These are phyloP conservation scores for Pestalotiopsis sp. DNA, from an alignment of 2,329 filamentous ascomycete species.

Conservation along the genomic window DNA sequence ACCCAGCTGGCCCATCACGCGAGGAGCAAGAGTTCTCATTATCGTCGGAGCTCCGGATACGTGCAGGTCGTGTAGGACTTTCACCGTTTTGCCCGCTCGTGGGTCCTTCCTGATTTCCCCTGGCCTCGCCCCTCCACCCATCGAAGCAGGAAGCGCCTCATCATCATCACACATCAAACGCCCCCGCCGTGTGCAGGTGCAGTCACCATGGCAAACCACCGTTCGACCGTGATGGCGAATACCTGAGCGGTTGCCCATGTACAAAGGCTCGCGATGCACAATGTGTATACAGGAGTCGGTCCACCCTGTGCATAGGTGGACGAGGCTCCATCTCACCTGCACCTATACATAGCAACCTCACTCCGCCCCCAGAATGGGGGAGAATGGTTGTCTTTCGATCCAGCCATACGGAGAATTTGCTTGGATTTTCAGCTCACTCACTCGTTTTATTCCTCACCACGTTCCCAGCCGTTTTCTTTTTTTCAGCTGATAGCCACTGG, in stretches of 20 bases:
- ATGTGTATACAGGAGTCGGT: conserved; percentile 25
- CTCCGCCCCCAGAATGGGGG: neutral
- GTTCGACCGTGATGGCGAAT: conserved; percentile 17
- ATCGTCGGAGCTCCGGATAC: conserved; percentile 32
- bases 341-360: neutral
- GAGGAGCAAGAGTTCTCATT: conserved; percentile 27
- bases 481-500: conserved; percentile 6
- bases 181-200: neutral
- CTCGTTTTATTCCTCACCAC: conserved; percentile 17
- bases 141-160: conserved; percentile 18
- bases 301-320: neutral
- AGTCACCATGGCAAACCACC: conserved; percentile 18
- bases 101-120: neutral
- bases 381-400: conserved; percentile 9
- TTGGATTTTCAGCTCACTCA: conserved; percentile 23
- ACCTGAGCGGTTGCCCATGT: neutral
- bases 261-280: neutral
- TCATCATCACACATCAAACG: neutral
- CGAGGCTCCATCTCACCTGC: neutral
- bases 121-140: neutral
- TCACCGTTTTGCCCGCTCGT: conserved; percentile 19
- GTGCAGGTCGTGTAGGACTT: conserved; percentile 31
- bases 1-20: conserved; percentile 24
- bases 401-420: conserved; percentile 19
- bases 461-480: conserved; percentile 15